phyloP scores from a whole-genome alignment of 1,139 yeast species.

The Candida anutae region DNA sequence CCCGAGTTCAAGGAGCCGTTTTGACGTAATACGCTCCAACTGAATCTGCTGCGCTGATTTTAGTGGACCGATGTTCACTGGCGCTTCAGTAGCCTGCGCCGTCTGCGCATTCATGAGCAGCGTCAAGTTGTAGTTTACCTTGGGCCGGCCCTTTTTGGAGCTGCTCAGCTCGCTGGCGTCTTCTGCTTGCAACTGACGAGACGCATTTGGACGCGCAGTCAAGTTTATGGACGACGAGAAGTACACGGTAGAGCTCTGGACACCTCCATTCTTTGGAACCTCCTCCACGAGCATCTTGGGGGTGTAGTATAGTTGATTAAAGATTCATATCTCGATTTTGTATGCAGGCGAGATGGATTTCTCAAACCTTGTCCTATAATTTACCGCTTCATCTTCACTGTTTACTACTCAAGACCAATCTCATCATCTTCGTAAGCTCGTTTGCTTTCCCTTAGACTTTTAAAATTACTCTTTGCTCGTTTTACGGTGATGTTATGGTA shows the following conservation, averaged over 20 bases:
- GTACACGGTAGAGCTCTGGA: constrained; percentile 32
- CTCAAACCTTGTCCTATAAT: too few species aligned
- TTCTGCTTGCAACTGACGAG: constrained; percentile 9
- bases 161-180: constrained; percentile 15
- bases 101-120: constrained; percentile 40
- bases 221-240: constrained; percentile 39
- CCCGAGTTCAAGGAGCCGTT: constrained; percentile 29
- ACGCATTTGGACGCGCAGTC: constrained; percentile 28
- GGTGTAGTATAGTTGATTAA: too few species aligned
- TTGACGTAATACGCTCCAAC: constrained; percentile 32
- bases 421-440: too few species aligned
- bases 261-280: constrained; percentile 28
- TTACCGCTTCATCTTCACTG: too few species aligned
- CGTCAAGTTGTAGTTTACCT: constrained; percentile 39
- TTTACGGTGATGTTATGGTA: too few species aligned
- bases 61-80: constrained; percentile 23
- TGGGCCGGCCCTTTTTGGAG: constrained; percentile 23
- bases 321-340: too few species aligned
- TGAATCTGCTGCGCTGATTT: constrained; percentile 40
- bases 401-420: too few species aligned
- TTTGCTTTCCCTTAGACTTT: too few species aligned
- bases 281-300: constrained; percentile 44
- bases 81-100: constrained; percentile 24
- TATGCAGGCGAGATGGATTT: too few species aligned
- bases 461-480: too few species aligned